Conservation (phyloP, 345 rosid genomes). For the Microthlaspi erraticum region DNA sequence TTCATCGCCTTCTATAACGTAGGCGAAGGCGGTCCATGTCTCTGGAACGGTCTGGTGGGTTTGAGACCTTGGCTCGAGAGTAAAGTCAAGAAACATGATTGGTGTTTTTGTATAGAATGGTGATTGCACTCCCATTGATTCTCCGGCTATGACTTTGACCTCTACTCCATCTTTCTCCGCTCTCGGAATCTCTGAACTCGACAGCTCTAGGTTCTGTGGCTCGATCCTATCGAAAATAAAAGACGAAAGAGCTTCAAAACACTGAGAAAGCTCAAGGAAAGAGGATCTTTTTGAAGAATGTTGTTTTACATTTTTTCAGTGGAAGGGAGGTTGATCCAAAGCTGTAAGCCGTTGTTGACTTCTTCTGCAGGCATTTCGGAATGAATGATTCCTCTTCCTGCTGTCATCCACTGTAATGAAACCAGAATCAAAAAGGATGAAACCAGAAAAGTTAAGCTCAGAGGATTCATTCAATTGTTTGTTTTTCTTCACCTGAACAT, state of each 20-base stretch:
- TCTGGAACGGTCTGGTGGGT: constrained; percentile 64
- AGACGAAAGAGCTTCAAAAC: background rate
- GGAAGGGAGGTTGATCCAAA: constrained; percentile 87
- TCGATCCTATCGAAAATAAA: constrained; percentile 61
- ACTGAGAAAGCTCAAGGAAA: constrained; percentile 3
- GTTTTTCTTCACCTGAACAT: constrained; percentile 66
- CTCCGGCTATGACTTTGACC: constrained; percentile 78
- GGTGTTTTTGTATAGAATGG: constrained; percentile 82
- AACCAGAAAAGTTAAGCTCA: background rate
- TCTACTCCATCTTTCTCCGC: constrained; percentile 68
- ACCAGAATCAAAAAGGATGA: constrained; percentile 45
- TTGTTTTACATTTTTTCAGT: constrained; percentile 69
- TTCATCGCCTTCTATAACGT: constrained; percentile 62
- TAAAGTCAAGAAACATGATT: constrained; percentile 76
- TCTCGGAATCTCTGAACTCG: constrained; percentile 54
- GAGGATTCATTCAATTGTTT: background rate
- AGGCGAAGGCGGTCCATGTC: constrained; percentile 77
- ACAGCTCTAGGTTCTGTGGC: constrained; percentile 60
- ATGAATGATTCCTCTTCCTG: constrained; percentile 96
- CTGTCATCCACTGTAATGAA: constrained; percentile 79
- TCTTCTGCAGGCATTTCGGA: constrained; percentile 92
- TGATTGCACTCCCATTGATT: constrained; percentile 81
- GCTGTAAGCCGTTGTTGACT: constrained; percentile 70
- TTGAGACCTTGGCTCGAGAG: constrained; percentile 59
- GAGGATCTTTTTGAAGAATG: background rate